phyloP scores from a whole-genome alignment of 805 yeast genomes.

The Ogataea trehaloabstinens region DNA sequence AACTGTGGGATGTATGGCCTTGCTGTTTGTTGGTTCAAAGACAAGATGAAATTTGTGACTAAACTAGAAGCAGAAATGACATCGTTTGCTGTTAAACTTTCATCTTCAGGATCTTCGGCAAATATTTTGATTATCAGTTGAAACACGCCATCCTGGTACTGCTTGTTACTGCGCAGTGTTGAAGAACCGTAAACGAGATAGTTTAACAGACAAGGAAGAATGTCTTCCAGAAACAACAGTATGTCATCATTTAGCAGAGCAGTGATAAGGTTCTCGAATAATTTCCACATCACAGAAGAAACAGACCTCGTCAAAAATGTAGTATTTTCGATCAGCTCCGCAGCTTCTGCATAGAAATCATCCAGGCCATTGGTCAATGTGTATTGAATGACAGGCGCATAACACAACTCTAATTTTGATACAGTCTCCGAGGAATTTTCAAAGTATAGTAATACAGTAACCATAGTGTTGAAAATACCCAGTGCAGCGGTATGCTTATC shows the following conservation, averaged over 20 bases:
- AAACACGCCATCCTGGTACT: conserved; percentile 47
- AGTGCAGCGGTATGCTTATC: conserved; percentile 85
- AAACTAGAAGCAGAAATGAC: conserved; percentile 58
- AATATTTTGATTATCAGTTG: conserved; percentile 47
- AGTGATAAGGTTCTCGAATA: conserved; percentile 50
- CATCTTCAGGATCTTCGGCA: conserved; percentile 25
- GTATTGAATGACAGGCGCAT: conserved; percentile 68
- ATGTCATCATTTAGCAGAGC: conserved; percentile 46
- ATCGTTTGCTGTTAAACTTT: conserved; percentile 55
- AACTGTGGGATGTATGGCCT: conserved; percentile 45
- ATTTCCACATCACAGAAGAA: conserved; percentile 73
- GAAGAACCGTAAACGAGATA: conserved; percentile 58
- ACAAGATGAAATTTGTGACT: conserved; percentile 60
- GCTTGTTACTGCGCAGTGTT: conserved; percentile 45
- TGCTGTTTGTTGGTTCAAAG: conserved; percentile 46
- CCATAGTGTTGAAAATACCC: conserved; percentile 82
- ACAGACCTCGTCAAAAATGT: conserved; percentile 61
- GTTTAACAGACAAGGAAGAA: conserved; percentile 70
- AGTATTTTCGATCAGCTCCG: conserved; percentile 76
- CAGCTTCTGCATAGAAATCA: conserved; percentile 79
- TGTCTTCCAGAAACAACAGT: conserved; percentile 69
- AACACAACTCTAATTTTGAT: conserved; percentile 64
- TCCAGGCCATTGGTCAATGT: conserved; percentile 65
- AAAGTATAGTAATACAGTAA: conserved; percentile 81
- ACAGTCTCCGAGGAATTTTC: conserved; percentile 78